Evolutionary conservation across 2,329 filamentous ascomycete genomes (phyloP), one percentile per base, ranked within the genome.

Genomic region (Colletotrichum tropicicola): DNA sequence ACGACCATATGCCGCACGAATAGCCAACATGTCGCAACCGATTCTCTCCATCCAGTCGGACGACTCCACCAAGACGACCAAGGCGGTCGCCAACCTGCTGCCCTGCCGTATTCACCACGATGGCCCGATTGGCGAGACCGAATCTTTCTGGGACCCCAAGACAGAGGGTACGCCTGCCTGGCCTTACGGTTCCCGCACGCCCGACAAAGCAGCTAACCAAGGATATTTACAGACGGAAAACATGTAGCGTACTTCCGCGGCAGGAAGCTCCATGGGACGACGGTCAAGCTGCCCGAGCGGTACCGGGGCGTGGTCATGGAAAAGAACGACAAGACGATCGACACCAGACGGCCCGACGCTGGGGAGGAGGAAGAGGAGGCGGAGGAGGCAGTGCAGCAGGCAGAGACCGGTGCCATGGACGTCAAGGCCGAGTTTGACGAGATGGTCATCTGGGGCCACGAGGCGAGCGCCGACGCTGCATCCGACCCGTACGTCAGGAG

Each of bases 361-460:
- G n/a, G n/a, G n/a, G n/a, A 78, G 17, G 73, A 80, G 13, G 73
- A 77, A 35, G 82, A 83, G 3, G 74, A 80, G 1, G 72, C 78
- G 2, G 82, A 83, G 9, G 78, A 84, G 15, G 79, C 81, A 1
- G 79, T 37, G 21, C 27, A 25, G 10, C 79, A 81, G 15, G 72
- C 80, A 41, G 71, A 73, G 7, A 75, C 86, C 1, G 85, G 88
- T 9, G 82, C 82, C 19, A 79, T 95, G 69, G 85, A 91, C 53
- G 81, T 87, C 44, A 82, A 89, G 19, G 89, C 88, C 1, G 83
- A 83, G 15, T 98, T 98, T 73, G 88, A 93, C 6, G 83, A 91
- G 58, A 75, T 97, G 53, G 79, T 93, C 3, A 84, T 97, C n/a
- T 98, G 94, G 94, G 90, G 87, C 0, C 94, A 97, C 75, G 94